These are phyloP conservation scores for Dillenia suffruticosa DNA, from an alignment of 164 flowering plant genomes.

Conservation along the genomic window DNA sequence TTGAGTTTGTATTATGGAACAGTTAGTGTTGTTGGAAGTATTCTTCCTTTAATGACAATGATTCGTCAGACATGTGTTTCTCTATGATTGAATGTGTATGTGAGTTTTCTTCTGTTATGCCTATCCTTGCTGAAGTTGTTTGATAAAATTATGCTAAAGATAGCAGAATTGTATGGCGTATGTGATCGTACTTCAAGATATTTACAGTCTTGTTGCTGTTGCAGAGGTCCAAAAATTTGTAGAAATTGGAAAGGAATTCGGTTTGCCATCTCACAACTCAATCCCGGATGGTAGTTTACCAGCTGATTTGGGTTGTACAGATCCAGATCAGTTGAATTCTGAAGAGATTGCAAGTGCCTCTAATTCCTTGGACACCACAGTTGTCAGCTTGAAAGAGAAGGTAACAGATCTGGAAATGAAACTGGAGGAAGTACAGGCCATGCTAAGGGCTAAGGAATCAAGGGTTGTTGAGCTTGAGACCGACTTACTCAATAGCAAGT, in stretches of 20 bases:
- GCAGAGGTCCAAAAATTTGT: slow-evolving; percentile 53
- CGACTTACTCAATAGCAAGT: slow-evolving; percentile 14
- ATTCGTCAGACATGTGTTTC: no score
- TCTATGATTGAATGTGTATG: no score
- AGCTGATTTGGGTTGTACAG: slow-evolving; percentile 7
- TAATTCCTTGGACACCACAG: slow-evolving; percentile 22
- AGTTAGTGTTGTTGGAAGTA: no score
- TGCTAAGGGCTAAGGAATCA: slow-evolving; percentile 34
- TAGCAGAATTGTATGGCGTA: no score
- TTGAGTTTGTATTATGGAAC: no score
- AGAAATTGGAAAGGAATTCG: slow-evolving; percentile 50
- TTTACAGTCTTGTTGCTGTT: slow-evolving; percentile 7
- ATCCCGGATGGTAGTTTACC: slow-evolving; percentile 1
- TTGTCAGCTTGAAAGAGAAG: slow-evolving; percentile 26
- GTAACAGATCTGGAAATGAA: slow-evolving; percentile 27
- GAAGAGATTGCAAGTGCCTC: slow-evolving; percentile 17
- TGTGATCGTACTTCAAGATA: no score
- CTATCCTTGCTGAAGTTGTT: no score
- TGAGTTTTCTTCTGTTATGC: no score
- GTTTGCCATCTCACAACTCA: slow-evolving; percentile 5
- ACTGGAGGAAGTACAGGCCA: background rate
- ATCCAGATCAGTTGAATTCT: slow-evolving; percentile 17
- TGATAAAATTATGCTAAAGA: no score
- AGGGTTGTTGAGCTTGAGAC: slow-evolving; percentile 42
- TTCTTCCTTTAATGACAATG: no score